phyloP scores from a whole-genome alignment of 352 stramenopile species.

The Pythium coloratum region DNA sequence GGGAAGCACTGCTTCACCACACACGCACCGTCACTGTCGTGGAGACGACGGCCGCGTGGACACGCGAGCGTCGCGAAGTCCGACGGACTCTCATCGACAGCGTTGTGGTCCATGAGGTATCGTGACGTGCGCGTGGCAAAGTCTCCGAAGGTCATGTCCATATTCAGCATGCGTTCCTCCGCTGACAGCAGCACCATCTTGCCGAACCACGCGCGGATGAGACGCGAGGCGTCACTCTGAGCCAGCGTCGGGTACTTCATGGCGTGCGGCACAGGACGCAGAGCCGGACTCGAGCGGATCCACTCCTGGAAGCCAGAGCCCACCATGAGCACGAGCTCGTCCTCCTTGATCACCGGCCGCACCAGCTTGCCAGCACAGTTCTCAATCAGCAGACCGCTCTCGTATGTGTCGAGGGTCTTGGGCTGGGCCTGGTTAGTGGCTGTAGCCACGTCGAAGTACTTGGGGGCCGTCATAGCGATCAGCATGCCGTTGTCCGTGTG shows the following conservation, averaged over 20 bases:
- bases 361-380: constrained; percentile 27
- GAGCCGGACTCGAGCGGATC: constrained; percentile 25
- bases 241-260: constrained; percentile 31
- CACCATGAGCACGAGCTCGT: constrained; percentile 43
- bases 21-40: constrained; percentile 27
- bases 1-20: constrained; percentile 32
- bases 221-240: neutral
- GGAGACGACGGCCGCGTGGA: constrained; percentile 23
- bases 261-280: constrained; percentile 34
- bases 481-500: constrained; percentile 76
- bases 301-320: constrained; percentile 34
- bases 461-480: constrained; percentile 69
- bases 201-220: constrained; percentile 41
- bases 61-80: constrained; percentile 36
- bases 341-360: constrained; percentile 30
- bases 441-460: constrained; percentile 53
- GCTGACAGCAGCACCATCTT: constrained; percentile 40
- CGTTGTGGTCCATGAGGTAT: constrained; percentile 18
- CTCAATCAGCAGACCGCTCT: constrained; percentile 34
- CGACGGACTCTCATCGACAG: constrained; percentile 1
- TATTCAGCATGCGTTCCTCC: constrained; percentile 30
- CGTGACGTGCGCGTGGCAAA: constrained; percentile 25
- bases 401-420: constrained; percentile 7
- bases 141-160: constrained; percentile 31
- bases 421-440: neutral